phyloP scores from a whole-genome alignment of 148 eudicot genomes.

The Amaranthus palmeri region DNA sequence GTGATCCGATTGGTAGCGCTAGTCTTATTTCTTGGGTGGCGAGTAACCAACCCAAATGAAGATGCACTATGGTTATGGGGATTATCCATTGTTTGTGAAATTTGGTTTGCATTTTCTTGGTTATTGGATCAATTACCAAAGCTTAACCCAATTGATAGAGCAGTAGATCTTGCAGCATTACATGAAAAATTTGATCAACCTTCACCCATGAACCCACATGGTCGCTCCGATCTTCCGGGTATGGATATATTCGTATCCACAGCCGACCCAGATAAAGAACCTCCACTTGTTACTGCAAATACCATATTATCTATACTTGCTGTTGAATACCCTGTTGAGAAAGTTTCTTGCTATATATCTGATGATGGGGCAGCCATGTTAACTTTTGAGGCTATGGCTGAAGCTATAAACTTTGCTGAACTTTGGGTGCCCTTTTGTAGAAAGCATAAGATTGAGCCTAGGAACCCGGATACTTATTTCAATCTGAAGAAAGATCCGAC shows the following conservation, averaged over 20 bases:
- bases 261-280: constrained; percentile 90
- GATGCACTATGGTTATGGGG: constrained; percentile 91
- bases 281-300: constrained; percentile 85
- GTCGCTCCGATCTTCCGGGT: constrained; percentile 87
- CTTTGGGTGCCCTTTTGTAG: constrained; percentile 94
- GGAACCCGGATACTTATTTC: constrained; percentile 84
- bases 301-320: constrained; percentile 76
- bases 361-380: constrained; percentile 86
- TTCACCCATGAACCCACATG: constrained; percentile 53
- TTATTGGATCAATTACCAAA: constrained; percentile 83
- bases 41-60: constrained; percentile 53
- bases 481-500: constrained; percentile 65
- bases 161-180: constrained; percentile 63
- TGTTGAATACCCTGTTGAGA: constrained; percentile 82
- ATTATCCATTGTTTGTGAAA: constrained; percentile 62
- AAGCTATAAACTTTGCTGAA: constrained; percentile 73
- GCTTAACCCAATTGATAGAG: constrained; percentile 78
- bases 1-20: constrained; percentile 55
- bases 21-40: constrained; percentile 53
- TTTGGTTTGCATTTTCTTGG: constrained; percentile 95
- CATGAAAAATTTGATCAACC: constrained; percentile 67
- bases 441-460: constrained; percentile 79
- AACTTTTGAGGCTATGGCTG: constrained; percentile 96
- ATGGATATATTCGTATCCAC: constrained; percentile 80
- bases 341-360: constrained; percentile 66